A percentile compares a stretch with the other conserved stretches of the same genome.
Evolutionary conservation across 805 yeast species (phyloP).

Genomic region (Schwanniomyces occidentalis): DNA sequence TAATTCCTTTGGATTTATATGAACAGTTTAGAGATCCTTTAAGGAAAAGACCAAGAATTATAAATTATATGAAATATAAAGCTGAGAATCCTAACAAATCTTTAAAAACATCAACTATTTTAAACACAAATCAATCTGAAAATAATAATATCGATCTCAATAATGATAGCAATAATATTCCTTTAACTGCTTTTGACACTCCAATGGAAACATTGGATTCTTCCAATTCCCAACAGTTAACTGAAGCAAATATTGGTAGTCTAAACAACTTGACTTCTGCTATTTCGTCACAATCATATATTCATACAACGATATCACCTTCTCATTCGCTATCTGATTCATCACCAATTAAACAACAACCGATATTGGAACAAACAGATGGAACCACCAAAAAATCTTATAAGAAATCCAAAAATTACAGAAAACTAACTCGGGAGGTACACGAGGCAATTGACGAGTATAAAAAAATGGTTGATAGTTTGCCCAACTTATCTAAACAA

Average conservation of each 20-base stretch:
- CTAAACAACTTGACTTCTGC: conserved; percentile 19
- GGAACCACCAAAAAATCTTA: too few relatives aligned
- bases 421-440: conserved; percentile 62
- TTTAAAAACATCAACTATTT: conserved; percentile 6
- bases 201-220: conserved; percentile 12
- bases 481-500: conserved; percentile 81
- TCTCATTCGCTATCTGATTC: too few relatives aligned
- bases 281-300: conserved; percentile 1
- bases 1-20: conserved; percentile 77
- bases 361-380: conserved; percentile 4
- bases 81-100: conserved; percentile 40
- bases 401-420: conserved; percentile 49
- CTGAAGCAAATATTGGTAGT: conserved; percentile 35
- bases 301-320: background rate
- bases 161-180: background rate
- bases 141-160: background rate
- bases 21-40: conserved; percentile 79
- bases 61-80: conserved; percentile 64
- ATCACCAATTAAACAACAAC: conserved; percentile 2
- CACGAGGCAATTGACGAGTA: conserved; percentile 70
- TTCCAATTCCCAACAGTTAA: conserved; percentile 21
- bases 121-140: background rate
- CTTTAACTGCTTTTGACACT: conserved; percentile 8
- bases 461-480: conserved; percentile 61
- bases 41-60: conserved; percentile 58